phyloP scores from a whole-genome alignment of 441 rosid genomes.

The Jatropha multifida region DNA sequence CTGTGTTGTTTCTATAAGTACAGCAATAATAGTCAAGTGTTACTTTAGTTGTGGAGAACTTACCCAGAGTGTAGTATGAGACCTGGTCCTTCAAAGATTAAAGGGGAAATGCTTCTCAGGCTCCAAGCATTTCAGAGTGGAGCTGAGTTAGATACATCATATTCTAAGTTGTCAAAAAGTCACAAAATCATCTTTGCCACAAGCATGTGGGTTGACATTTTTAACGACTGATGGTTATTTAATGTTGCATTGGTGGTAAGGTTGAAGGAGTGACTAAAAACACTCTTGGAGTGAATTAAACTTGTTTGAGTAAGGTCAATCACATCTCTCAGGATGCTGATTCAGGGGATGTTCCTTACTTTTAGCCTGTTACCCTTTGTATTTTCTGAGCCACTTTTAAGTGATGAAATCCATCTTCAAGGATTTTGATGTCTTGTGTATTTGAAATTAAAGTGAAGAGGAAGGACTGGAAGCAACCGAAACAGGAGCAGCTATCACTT shows the following conservation, averaged over 20 bases:
- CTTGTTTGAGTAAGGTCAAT: background rate
- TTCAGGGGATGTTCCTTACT: background rate
- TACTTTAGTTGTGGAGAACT: background rate
- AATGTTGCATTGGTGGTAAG: background rate
- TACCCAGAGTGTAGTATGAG: background rate
- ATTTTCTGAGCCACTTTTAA: background rate
- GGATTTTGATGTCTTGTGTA: background rate
- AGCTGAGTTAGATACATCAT: background rate
- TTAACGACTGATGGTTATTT: background rate
- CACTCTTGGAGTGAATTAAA: background rate
- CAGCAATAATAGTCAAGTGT: background rate
- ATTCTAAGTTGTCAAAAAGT: background rate
- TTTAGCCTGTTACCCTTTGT: background rate
- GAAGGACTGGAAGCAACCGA: background rate
- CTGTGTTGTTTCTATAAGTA: background rate
- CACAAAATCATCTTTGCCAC: background rate
- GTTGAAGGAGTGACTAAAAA: background rate
- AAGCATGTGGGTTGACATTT: background rate
- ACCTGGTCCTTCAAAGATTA: background rate
- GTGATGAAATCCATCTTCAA: background rate
- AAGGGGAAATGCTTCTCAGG: background rate
- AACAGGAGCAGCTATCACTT: background rate
- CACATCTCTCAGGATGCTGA: background rate
- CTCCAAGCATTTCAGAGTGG: background rate
- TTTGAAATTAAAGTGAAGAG: background rate